Percentiles rank a stretch among this genome's conserved stretches.
These are phyloP conservation scores for Metahyphopichia silvanorum DNA, from an alignment of 805 yeast species.

Conservation along the genomic window DNA sequence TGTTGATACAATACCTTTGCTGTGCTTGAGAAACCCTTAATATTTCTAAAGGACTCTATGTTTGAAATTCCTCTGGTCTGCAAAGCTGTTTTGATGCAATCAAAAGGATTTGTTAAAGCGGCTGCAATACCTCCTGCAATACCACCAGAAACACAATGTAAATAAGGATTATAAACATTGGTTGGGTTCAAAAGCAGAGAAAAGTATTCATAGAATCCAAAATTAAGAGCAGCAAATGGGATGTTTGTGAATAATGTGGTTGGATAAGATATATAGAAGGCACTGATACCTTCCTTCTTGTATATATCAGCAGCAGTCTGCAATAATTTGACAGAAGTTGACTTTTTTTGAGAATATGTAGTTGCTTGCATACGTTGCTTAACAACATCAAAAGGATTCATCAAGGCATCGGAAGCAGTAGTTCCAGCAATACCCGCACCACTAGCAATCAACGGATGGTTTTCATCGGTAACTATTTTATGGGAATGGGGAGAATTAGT, in stretches of 20 bases:
- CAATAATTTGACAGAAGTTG: slow-evolving; percentile 24
- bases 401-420: slow-evolving; percentile 87
- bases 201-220: slow-evolving; percentile 84
- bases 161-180: slow-evolving; percentile 77
- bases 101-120: slow-evolving; percentile 91
- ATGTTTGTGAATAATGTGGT: slow-evolving; percentile 88
- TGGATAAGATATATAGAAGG: slow-evolving; percentile 90
- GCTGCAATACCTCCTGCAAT: slow-evolving; percentile 95
- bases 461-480: slow-evolving; percentile 53
- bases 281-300: slow-evolving; percentile 63
- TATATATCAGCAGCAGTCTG: slow-evolving; percentile 48
- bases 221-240: slow-evolving; percentile 93
- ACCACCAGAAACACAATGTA: slow-evolving; percentile 91
- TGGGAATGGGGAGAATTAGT: slow-evolving; percentile 31
- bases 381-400: slow-evolving; percentile 96
- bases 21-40: slow-evolving; percentile 69
- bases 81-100: slow-evolving; percentile 85
- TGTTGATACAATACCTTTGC: slow-evolving; percentile 59
- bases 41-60: slow-evolving; percentile 46
- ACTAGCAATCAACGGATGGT: slow-evolving; percentile 81
- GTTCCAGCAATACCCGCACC: slow-evolving; percentile 91
- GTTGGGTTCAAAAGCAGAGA: slow-evolving; percentile 78
- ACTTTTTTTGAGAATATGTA: slow-evolving; percentile 6
- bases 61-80: slow-evolving; percentile 72
- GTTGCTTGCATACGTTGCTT: slow-evolving; percentile 88